A percentile compares a stretch with the other conserved stretches of the same genome.
Evolutionary conservation across 1,284 basidiomycete genomes (phyloP).

Genomic region (Pisolithus thermaeus): DNA sequence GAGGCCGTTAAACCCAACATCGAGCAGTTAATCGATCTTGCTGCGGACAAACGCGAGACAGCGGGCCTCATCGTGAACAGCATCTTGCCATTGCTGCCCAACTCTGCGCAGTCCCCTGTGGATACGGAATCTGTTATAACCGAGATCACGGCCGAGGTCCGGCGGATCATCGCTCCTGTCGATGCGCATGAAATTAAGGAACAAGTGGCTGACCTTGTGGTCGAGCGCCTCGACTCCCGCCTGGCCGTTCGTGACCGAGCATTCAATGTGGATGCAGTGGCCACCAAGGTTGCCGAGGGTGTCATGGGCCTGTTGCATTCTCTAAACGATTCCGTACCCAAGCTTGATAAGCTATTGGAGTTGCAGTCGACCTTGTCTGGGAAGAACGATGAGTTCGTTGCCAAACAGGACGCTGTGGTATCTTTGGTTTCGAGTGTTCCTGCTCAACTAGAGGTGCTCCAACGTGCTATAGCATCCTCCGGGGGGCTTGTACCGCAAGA

Average conservation of each 20-base stretch:
- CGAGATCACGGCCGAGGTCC: constrained; percentile 60
- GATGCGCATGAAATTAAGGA: constrained; percentile 81
- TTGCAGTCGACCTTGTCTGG: constrained; percentile 39
- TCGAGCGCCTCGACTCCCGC: constrained; percentile 74
- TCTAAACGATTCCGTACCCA: constrained; percentile 34
- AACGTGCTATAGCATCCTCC: constrained; percentile 32
- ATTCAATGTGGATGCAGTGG: constrained; percentile 57
- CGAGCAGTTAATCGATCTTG: constrained; percentile 77
- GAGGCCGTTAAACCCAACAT: constrained; percentile 85
- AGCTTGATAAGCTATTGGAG: constrained; percentile 35
- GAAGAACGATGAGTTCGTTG: constrained; percentile 32
- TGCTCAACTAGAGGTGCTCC: constrained; percentile 33
- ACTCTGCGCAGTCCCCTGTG: constrained; percentile 36
- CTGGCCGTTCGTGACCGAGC: constrained; percentile 68
- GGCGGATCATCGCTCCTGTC: constrained; percentile 62
- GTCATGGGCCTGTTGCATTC: constrained; percentile 46
- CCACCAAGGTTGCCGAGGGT: constrained; percentile 49
- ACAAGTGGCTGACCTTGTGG: constrained; percentile 77
- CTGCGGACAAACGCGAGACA: constrained; percentile 81
- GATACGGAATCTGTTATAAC: constrained; percentile 53
- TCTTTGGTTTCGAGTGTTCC: constrained; percentile 40
- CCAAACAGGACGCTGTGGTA: constrained; percentile 31
- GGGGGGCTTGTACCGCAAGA: constrained; percentile 1
- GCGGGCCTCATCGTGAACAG: constrained; percentile 71
- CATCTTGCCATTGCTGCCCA: constrained; percentile 61